Conservation (phyloP, 768 basidiomycete species). For the Phanerochaete sordida region DNA sequence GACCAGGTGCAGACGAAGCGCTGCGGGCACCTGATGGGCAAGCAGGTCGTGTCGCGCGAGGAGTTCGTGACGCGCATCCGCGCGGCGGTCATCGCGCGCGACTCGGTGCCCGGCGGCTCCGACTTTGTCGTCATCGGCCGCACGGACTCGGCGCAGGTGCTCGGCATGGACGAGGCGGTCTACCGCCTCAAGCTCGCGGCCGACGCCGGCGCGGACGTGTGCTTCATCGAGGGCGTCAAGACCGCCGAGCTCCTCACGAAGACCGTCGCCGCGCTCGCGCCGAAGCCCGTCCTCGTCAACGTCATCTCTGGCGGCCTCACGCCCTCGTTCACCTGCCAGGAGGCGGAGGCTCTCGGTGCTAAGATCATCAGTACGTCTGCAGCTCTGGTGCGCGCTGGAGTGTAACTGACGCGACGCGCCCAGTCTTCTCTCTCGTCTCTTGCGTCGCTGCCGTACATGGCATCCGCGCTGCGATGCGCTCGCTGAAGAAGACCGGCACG, state of each 20-base stretch:
- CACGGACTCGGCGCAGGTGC: constrained; percentile 74
- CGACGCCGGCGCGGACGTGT: constrained; percentile 73
- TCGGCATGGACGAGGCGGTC: constrained; percentile 77
- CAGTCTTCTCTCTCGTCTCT: constrained; percentile 75
- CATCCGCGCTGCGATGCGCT: constrained; percentile 74
- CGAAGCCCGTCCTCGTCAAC: constrained; percentile 76
- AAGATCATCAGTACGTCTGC: constrained; percentile 68
- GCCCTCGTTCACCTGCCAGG: constrained; percentile 65
- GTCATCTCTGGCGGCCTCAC: constrained; percentile 78
- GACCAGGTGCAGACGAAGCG: constrained; percentile 83
- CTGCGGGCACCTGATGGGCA: constrained; percentile 77
- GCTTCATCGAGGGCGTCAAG: constrained; percentile 79
- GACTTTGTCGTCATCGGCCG: constrained; percentile 76
- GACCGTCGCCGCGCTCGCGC: constrained; percentile 65
- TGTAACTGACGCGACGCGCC: neutral
- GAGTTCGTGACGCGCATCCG: constrained; percentile 73
- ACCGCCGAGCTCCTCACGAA: constrained; percentile 59
- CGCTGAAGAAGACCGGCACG: constrained; percentile 74
- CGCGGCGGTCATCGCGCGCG: constrained; percentile 73
- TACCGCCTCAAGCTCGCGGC: constrained; percentile 64
- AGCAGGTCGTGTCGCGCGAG: constrained; percentile 78
- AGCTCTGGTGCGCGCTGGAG: neutral
- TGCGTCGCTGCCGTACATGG: constrained; percentile 76
- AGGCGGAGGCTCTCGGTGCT: constrained; percentile 68
- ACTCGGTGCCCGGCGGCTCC: constrained; percentile 69